Evolutionary conservation across 768 basidiomycete species (phyloP).

Genomic region (Lactarius akahatsu): DNA sequence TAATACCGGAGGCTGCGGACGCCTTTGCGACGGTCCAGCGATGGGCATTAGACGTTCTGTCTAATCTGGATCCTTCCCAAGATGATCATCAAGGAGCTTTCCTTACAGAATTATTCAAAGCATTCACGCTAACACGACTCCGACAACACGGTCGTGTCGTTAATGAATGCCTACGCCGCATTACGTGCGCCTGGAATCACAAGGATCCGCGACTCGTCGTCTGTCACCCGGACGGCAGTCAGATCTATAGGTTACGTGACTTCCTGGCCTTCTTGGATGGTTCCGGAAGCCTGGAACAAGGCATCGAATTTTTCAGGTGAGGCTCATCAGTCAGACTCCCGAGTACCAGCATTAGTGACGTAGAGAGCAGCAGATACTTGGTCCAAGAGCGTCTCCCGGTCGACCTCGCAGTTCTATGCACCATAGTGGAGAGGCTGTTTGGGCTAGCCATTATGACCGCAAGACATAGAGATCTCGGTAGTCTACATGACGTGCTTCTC

Average conservation of each 20-base stretch:
- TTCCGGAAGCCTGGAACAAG: constrained; percentile 42
- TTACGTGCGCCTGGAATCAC: constrained; percentile 5
- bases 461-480: constrained; percentile 28
- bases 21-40: constrained; percentile 41
- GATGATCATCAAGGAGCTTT: constrained; percentile 31
- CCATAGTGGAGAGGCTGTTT: constrained; percentile 50
- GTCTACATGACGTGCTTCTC: constrained; percentile 49
- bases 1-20: constrained; percentile 42
- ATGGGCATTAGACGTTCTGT: constrained; percentile 48
- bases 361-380: constrained; percentile 42
- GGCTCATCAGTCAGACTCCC: not conserved
- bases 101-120: constrained; percentile 43
- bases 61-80: constrained; percentile 34
- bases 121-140: constrained; percentile 36
- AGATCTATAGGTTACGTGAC: constrained; percentile 1
- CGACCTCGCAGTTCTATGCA: constrained; percentile 50
- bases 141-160: constrained; percentile 2
- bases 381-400: constrained; percentile 40
- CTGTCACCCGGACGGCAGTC: not conserved
- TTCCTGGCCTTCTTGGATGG: constrained; percentile 18
- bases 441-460: constrained; percentile 41
- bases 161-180: not conserved
- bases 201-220: constrained; percentile 10
- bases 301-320: constrained; percentile 38
- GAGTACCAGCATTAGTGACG: not conserved